Conservation (phyloP, 1,284 basidiomycete genomes). For the Marasmius fiardii region DNA sequence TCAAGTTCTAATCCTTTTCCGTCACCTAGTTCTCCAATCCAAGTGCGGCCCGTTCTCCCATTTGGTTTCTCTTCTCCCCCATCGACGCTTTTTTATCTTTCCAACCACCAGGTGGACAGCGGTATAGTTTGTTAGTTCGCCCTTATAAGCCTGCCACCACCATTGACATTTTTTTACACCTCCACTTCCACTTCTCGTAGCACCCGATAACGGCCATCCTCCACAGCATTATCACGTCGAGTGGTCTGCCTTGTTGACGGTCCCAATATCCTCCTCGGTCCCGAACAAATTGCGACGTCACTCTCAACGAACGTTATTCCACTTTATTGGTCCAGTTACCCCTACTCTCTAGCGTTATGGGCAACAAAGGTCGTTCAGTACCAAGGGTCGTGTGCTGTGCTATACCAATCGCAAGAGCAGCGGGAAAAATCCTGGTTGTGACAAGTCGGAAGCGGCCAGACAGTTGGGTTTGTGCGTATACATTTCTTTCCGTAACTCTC, state of each 20-base stretch:
- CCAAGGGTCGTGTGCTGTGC: conserved; percentile 85
- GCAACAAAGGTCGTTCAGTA: conserved; percentile 70
- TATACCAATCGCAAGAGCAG: conserved; percentile 69
- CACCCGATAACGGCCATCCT: background rate
- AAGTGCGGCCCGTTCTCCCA: background rate
- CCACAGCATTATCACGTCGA: background rate
- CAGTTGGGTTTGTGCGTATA: conserved; percentile 78
- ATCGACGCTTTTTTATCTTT: background rate
- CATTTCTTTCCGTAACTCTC: conserved; percentile 12
- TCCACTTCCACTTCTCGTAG: background rate
- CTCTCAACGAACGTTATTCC: background rate
- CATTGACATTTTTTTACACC: background rate
- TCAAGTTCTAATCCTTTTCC: background rate
- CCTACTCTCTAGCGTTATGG: conserved; percentile 42
- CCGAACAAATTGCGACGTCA: background rate
- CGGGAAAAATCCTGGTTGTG: conserved; percentile 73
- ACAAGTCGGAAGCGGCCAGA: conserved; percentile 78
- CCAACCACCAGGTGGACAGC: background rate
- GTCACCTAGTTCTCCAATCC: background rate
- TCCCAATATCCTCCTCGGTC: background rate
- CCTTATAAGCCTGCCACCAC: background rate
- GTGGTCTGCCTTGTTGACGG: background rate
- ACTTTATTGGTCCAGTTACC: background rate
- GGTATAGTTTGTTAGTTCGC: background rate
- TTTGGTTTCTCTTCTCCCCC: background rate